Evolutionary conservation across 495 filamentous ascomycete species (phyloP), one percentile per base, ranked within the genome.

Genomic region (Lophiotrema nucula): DNA sequence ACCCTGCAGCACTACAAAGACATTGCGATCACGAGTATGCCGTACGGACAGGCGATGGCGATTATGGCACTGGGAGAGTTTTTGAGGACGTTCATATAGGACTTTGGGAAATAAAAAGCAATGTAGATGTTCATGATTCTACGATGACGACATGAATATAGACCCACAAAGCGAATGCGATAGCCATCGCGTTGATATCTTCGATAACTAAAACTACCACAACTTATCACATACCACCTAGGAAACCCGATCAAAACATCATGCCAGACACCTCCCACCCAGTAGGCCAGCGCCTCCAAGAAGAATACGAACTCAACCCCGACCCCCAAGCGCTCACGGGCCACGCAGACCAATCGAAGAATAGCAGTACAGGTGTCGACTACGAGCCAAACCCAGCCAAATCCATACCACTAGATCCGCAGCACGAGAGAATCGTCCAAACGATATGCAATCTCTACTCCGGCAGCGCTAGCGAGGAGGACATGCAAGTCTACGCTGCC

Each of bases 21-120:
- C 41, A 88, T 90, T 60, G 79, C 79, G 0, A 61, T 81, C 4
- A 90, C 87, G 0, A 81, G 81, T 41, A 90, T 90, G 87, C 87
- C 85, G 22, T 89, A 88, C 64, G 87, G 87, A 1, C 87, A 89
- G 67, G 84, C 86, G 0, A 89, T 89, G 86, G 85, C 84, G 1
- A 85, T 88, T 26, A 85, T 88, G 79, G 83, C 82, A 0, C 64
- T 88, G 51, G 84, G 79, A 10, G 86, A 89, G 68, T 83, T 84
- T 54, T 62, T 86, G 57, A 72, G 84, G 47, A 77, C 77, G 21
- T 85, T 66, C 27, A 64, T 68, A 33, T 68, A 46, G 19, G 31
- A 38, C n/a, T 6, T 5, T n/a, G 8, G 24, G 3, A n/a, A n/a
- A 8, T 8, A 15, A 35, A 35, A 35, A 15, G 15, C 8, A 35